Evolutionary conservation across 2,329 filamentous ascomycete genomes (phyloP), one percentile per base, ranked within the genome.

Genomic region (Apiospora sp.): DNA sequence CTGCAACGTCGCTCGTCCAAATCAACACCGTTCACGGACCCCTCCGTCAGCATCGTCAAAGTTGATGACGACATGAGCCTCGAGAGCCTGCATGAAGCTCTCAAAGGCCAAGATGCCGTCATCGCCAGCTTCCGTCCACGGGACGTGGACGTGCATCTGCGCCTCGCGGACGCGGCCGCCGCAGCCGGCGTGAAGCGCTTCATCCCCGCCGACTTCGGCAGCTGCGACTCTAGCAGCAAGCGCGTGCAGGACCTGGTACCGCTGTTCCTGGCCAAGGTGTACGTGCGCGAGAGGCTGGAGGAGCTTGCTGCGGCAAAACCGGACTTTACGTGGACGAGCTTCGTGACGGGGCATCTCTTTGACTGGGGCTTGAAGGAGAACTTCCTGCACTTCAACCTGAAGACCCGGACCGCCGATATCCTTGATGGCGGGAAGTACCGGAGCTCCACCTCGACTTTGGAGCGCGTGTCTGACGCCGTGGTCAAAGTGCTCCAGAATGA

Each of bases 191-290:
- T 84, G 13, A 75, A 74, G 74, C 80, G 83, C 67, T 79, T 83
- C 71, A 80, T 85, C 73, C 83, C 83, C 34, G 82, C 83, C 72
- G 83, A 85, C 77, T 85, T 81, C 72, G 83, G 83, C 70, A 83
- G 82, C 77, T 82, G 81, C 61, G 83, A 84, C 74, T 79, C 82
- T 54, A 79, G 77, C 71, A 81, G 78, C 73, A 48, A 73, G 69
- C 76, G 77, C 24, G 82, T 82, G 10, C 77, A 79, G 72, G 77
- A 81, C 75, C 79, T 85, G 49, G 80, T 84, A 14, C 79, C 78
- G 34, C 76, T 84, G 30, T 84, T 82, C 68, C 77, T 79, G 67
- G 73, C 77, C 58, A 84, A 84, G 75, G 77, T 79, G 41, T 73
- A 72, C 49, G 80, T 84, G 54, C 81, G 81, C 4, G 76, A 76